Conservation (phyloP, 2,329 filamentous ascomycete species). For the Fusarium miscanthi region DNA sequence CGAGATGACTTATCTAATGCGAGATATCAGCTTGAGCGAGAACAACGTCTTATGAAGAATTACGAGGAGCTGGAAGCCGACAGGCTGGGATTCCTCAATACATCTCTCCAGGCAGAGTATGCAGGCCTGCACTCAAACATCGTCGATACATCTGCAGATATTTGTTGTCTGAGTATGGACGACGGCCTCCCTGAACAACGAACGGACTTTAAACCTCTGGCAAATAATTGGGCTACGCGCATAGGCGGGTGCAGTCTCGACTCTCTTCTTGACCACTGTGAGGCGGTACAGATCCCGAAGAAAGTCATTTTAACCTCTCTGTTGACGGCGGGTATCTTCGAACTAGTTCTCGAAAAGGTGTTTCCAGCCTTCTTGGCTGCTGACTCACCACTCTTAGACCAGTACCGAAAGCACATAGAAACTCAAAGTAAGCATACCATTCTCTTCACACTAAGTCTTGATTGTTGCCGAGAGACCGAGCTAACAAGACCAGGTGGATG, state of each 20-base stretch:
- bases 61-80: background rate
- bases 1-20: background rate
- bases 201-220: accelerated
- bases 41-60: accelerated
- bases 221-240: background rate
- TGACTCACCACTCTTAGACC: background rate
- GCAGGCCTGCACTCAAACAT: background rate
- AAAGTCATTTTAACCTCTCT: accelerated
- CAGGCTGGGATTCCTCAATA: background rate
- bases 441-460: accelerated
- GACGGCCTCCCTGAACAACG: background rate
- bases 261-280: background rate
- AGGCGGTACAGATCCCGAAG: background rate
- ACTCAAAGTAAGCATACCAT: background rate
- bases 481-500: background rate
- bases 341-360: accelerated
- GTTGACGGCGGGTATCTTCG: accelerated
- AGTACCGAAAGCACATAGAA: background rate
- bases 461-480: accelerated
- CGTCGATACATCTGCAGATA: accelerated
- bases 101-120: background rate
- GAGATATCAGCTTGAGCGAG: accelerated
- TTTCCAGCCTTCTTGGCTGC: background rate
- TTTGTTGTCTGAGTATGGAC: background rate
- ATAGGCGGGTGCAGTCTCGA: accelerated